These are phyloP conservation scores for Sporisorium reilianum DNA, from an alignment of 1,284 basidiomycete genomes.

Conservation along the genomic window DNA sequence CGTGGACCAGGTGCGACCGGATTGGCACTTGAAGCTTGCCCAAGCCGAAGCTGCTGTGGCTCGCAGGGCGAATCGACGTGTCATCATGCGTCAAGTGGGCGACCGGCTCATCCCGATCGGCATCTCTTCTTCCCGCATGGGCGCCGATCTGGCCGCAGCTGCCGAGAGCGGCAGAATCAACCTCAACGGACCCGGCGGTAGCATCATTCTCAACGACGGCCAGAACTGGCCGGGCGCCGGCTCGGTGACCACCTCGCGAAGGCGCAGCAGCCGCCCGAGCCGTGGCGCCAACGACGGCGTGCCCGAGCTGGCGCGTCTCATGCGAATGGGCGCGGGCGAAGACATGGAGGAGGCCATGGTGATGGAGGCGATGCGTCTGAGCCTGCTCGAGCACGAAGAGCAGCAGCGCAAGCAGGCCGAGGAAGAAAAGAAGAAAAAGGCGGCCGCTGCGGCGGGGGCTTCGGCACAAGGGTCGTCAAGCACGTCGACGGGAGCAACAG, in stretches of 20 bases:
- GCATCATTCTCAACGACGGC: slow-evolving; percentile 64
- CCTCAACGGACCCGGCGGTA: slow-evolving; percentile 64
- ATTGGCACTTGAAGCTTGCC: slow-evolving; percentile 63
- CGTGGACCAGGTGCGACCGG: slow-evolving; percentile 63
- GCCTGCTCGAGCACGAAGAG: slow-evolving; percentile 85
- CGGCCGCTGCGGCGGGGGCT: slow-evolving; percentile 5
- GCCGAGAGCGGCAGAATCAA: slow-evolving; percentile 53
- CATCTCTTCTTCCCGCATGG: slow-evolving; percentile 77
- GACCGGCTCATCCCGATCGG: slow-evolving; percentile 96
- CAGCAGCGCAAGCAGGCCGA: slow-evolving; percentile 69
- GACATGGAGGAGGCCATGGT: slow-evolving; percentile 97
- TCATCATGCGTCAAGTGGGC: slow-evolving; percentile 98
- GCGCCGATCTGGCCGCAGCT: slow-evolving; percentile 59
- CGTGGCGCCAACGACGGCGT: slow-evolving; percentile 31
- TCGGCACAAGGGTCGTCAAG: neutral
- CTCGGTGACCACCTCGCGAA: slow-evolving; percentile 29
- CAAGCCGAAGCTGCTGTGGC: slow-evolving; percentile 59
- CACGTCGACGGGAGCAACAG: neutral
- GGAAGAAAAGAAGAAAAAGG: slow-evolving; percentile 56
- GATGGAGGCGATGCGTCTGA: slow-evolving; percentile 98
- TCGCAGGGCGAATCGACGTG: slow-evolving; percentile 82
- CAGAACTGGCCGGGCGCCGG: slow-evolving; percentile 46
- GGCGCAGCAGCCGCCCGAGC: slow-evolving; percentile 46
- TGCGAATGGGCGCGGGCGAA: slow-evolving; percentile 82
- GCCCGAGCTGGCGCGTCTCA: slow-evolving; percentile 82